These are phyloP conservation scores for Coelastrella sp. DNA, from an alignment of 139 green algal species.

Conservation along the genomic window DNA sequence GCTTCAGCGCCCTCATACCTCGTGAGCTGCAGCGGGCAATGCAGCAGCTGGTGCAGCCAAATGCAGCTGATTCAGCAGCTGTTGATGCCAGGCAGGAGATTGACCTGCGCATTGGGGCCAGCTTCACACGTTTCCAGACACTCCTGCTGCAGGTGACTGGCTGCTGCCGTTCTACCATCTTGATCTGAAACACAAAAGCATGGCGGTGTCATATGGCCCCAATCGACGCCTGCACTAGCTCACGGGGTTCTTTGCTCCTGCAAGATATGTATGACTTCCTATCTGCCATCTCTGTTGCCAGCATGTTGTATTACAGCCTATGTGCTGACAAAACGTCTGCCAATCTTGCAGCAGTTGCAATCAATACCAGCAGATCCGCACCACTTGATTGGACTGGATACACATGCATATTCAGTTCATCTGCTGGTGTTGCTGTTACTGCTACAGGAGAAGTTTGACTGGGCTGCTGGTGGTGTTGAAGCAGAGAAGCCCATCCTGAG, in stretches of 20 bases:
- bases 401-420: not conserved
- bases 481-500: constrained; percentile 73
- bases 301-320: too few relatives aligned
- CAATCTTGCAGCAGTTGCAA: too few relatives aligned
- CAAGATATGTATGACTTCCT: too few relatives aligned
- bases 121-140: constrained; percentile 98
- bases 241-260: too few relatives aligned
- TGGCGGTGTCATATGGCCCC: too few relatives aligned
- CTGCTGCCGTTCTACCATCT: too few relatives aligned
- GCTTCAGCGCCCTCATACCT: constrained; percentile 87
- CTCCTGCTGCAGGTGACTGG: constrained; percentile 85
- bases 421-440: not conserved
- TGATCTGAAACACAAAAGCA: too few relatives aligned
- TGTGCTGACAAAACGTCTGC: too few relatives aligned
- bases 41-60: constrained; percentile 65
- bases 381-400: too few relatives aligned
- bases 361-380: too few relatives aligned
- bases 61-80: constrained; percentile 83
- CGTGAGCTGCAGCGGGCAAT: constrained; percentile 58
- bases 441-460: constrained; percentile 83
- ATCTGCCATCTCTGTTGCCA: too few relatives aligned
- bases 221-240: too few relatives aligned
- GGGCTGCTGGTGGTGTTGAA: constrained; percentile 51
- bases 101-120: constrained; percentile 94
- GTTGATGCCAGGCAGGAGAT: constrained; percentile 96